Base-by-base conservation (phyloP, 2,329 filamentous ascomycete species). In the Nigrograna mackinnonii region DNA sequence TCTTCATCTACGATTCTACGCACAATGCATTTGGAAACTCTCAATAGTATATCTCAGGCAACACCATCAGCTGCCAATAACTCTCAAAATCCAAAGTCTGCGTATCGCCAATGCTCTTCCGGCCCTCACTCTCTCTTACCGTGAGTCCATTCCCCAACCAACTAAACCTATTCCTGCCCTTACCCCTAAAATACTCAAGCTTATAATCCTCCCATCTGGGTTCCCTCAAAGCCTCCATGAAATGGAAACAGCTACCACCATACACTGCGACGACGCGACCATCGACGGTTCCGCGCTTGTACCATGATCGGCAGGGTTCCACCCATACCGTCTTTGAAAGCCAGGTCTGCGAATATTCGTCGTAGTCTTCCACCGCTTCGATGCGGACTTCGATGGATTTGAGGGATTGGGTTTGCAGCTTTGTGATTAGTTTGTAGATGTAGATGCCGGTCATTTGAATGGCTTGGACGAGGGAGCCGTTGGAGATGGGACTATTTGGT, bases 401-500 rank as follows among this genome's bases (percentile, higher is more conserved):
- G 31, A 34, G 9, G 7, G 31, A 34, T 17, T 34, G 31, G 11
- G 31, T 34, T 34, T 34, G 31, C 7, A 34, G 31, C 16, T 34
- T 34, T 9, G 11, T 34, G 31, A 34, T 34, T 9, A 9, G 17
- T 34, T 34, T 34, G 31, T 34, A 34, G 16, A 34, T 34, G 16
- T 34, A 34, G 7, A 16, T 34, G 31, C 34, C 34, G 6, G 34
- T 36, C 34, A 36, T 36, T 22, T 36, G 34, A 16, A 36, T 36
- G 12, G 34, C 34, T 22, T 36, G 34, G 19, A 36, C 34, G 9
- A 36, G 34, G 6, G 34, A 36, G 19, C 34, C 34, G 16, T 36
- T 36, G 16, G 34, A 36, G 6, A 36, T 36, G 34, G 34, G 34
- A 19, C 34, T 19, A 16, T 36, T 36, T 6, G 34, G 34, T 6